Percentiles rank a stretch among this genome's conserved stretches.
These are phyloP conservation scores for Saccharomycopsis microspora DNA, from an alignment of 805 yeast species.

Conservation along the genomic window DNA sequence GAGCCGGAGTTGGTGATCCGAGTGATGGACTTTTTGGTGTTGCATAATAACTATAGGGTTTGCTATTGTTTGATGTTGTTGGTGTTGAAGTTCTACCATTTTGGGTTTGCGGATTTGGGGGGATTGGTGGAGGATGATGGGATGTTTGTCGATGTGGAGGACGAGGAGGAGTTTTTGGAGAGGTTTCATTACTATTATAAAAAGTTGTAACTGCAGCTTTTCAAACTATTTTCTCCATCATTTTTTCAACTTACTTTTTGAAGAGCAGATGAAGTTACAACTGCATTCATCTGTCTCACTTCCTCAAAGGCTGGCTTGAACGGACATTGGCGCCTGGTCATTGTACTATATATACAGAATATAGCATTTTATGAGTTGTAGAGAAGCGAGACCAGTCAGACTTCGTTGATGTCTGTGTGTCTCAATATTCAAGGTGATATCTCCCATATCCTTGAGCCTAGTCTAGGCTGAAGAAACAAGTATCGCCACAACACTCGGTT, in stretches of 20 bases:
- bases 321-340: too few species aligned
- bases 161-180: slow-evolving; percentile 15
- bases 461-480: too few species aligned
- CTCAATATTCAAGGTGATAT: too few species aligned
- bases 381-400: too few species aligned
- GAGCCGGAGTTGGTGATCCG: slow-evolving; percentile 12
- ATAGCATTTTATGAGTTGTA: too few species aligned
- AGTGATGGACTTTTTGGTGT: slow-evolving; percentile 12
- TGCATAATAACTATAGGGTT: slow-evolving; percentile 13
- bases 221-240: background rate
- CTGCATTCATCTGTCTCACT: background rate
- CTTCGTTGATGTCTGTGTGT: too few species aligned
- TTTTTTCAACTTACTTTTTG: background rate
- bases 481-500: too few species aligned
- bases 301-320: too few species aligned
- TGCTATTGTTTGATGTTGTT: slow-evolving; percentile 13
- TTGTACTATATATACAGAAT: too few species aligned
- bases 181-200: slow-evolving; percentile 15
- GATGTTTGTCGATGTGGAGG: slow-evolving; percentile 12
- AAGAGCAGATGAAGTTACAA: background rate
- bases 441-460: too few species aligned
- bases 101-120: slow-evolving; percentile 15
- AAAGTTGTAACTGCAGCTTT: slow-evolving; percentile 8
- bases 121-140: slow-evolving; percentile 8
- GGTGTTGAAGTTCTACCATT: slow-evolving; percentile 16